phyloP scores from a whole-genome alignment of 1,139 yeast genomes.

The Martiniozyma asiatica region DNA sequence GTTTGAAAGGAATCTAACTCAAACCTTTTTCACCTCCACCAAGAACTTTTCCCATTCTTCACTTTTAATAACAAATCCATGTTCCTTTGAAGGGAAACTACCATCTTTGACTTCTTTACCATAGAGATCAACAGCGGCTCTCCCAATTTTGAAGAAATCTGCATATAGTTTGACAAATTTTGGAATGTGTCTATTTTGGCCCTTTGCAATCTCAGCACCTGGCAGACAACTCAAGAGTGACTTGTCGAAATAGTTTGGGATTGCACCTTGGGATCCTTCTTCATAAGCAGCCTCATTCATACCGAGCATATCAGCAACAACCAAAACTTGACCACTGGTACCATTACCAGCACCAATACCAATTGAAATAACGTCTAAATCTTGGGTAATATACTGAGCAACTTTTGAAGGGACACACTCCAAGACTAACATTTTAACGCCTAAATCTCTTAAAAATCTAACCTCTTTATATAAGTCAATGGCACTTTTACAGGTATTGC shows the following conservation, averaged over 20 bases:
- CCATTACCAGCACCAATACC: constrained; percentile 92
- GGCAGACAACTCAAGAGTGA: constrained; percentile 1
- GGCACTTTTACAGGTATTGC: constrained; percentile 46
- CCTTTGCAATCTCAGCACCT: constrained; percentile 1
- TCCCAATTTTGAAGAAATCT: constrained; percentile 37
- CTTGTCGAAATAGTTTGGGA: not conserved
- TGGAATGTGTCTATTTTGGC: constrained; percentile 3
- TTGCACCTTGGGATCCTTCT: constrained; percentile 20
- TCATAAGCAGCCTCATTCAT: constrained; percentile 45
- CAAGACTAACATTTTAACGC: constrained; percentile 62
- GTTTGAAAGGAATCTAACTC: too few species aligned
- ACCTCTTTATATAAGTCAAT: constrained; percentile 57
- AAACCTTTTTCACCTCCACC: constrained; percentile 13
- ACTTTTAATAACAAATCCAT: constrained; percentile 61
- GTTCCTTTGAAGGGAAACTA: constrained; percentile 52
- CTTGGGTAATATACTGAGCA: constrained; percentile 52
- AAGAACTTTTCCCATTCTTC: constrained; percentile 46
- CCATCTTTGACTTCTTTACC: constrained; percentile 41
- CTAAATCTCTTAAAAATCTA: constrained; percentile 55
- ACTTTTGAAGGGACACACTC: constrained; percentile 80
- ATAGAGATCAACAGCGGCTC: constrained; percentile 42
- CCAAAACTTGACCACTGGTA: constrained; percentile 85
- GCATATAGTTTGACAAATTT: constrained; percentile 70
- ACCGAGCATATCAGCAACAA: constrained; percentile 75
- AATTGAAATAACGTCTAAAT: constrained; percentile 63